Base-by-base conservation (phyloP, 768 basidiomycete species). In the Mycena epipterygia region DNA sequence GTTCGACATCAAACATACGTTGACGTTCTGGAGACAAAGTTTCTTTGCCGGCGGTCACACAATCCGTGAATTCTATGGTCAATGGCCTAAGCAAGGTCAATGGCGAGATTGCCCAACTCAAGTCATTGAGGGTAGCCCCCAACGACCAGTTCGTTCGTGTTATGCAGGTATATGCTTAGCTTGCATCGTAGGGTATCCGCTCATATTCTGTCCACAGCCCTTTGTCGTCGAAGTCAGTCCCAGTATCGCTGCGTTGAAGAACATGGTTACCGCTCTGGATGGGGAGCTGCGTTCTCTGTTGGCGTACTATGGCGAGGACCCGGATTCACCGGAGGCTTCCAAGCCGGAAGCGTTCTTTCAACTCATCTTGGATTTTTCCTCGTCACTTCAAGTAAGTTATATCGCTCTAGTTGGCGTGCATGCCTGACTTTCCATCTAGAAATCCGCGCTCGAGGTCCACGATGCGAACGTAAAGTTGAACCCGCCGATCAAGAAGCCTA, bases 321-420 rank as follows among this genome's bases (percentile, higher is more conserved):
- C 90, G 2, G 88, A 90, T 58, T 83, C 88, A 0, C 84, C 89
- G 0, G 90, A 94, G 19, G 84, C 89, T 1, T 86, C 87, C 14
- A 48, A 48, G 3, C 89, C 93, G 0, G 96, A 97, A 77, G 93
- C 94, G 70, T 90, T 98, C 76, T 97, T 98, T 74, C 88, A 86
- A 0, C 80, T 91, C 63, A 86, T 96, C 52, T 84, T 88, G n/a
- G 88, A 90, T 0, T 95, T 96, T 80, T 92, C 91, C 0, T 88
- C 89, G 0, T 89, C 89, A 1, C 83, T 96, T 23, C 90, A 91
- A 88, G 92, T 91, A 70, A 60, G 82, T 75, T 13, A 59, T 17
- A 32, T 37, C 41, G 41, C 39, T 62, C 21, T 51, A 46, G 55
- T 64, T 23, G 0, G 0, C 16, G 35, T 16, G 32, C 52, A 41